Evolutionary conservation across 129 eudicot species (phyloP).

Genomic region (Flaveria ramosissima): DNA sequence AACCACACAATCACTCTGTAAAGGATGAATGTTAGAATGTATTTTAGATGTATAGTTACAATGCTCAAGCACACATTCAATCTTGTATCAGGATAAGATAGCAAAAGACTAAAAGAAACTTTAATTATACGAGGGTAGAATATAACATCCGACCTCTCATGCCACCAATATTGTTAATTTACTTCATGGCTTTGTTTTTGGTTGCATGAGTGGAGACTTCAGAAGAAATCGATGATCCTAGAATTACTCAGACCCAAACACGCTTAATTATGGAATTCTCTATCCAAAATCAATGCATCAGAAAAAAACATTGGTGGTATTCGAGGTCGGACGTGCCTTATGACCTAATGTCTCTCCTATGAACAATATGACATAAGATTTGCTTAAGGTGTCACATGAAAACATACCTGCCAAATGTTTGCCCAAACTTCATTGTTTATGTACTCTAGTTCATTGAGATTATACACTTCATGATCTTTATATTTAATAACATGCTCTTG

Average conservation of each 20-base stretch:
- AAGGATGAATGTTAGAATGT: background rate
- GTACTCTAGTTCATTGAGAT: slow-evolving; percentile 84
- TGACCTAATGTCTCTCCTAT: background rate
- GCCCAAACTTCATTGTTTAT: slow-evolving; percentile 86
- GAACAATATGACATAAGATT: background rate
- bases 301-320: background rate
- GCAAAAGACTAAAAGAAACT: slow-evolving; percentile 11
- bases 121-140: slow-evolving; percentile 5
- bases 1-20: slow-evolving; percentile 76
- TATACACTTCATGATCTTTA: slow-evolving; percentile 54
- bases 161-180: background rate
- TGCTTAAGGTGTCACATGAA: background rate
- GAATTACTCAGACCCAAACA: background rate
- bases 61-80: background rate
- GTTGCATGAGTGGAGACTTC: background rate
- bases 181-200: background rate
- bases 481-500: slow-evolving; percentile 51
- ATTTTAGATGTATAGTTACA: background rate
- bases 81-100: background rate
- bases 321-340: background rate
- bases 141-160: background rate
- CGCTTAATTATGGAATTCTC: background rate
- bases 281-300: background rate
- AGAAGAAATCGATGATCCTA: no score
- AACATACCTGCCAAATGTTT: slow-evolving; percentile 70